Conservation (phyloP, 2,329 filamentous ascomycete genomes). For the Microdochium paspali region DNA sequence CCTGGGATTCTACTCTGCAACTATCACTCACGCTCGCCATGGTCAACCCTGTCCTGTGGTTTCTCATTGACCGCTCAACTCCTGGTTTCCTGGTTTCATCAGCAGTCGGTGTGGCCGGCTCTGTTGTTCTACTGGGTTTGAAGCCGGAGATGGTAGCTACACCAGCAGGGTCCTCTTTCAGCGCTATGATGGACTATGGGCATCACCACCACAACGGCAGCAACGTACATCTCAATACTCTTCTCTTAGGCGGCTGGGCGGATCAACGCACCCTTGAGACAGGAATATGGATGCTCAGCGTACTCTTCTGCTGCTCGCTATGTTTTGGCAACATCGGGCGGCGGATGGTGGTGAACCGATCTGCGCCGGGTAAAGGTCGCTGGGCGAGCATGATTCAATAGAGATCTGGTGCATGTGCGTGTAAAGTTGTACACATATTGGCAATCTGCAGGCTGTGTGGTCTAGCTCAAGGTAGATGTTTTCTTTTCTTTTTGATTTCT, state of each 20-base stretch:
- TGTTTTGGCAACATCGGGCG: conserved; percentile 96
- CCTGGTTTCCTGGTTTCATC: conserved; percentile 75
- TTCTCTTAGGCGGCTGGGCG: conserved; percentile 43
- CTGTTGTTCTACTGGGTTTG: conserved; percentile 62
- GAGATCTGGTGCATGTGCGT: too few species aligned
- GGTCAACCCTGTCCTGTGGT: conserved; percentile 91
- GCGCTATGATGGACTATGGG: conserved; percentile 8
- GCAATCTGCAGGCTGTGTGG: too few species aligned
- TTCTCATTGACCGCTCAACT: conserved; percentile 83
- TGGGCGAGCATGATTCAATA: conserved; percentile 31
- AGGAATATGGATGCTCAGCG: conserved; percentile 83
- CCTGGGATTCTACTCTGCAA: conserved; percentile 93
- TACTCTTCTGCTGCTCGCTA: conserved; percentile 88
- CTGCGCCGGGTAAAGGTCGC: conserved; percentile 30
- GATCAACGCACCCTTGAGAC: conserved; percentile 58
- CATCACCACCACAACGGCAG: conserved; percentile 5
- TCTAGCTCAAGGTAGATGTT: too few species aligned
- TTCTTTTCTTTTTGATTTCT: too few species aligned
- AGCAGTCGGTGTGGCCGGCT: conserved; percentile 64
- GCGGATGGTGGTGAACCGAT: conserved; percentile 51
- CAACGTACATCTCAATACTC: conserved; percentile 15
- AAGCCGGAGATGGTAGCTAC: conserved; percentile 71
- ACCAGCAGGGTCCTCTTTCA: conserved; percentile 37
- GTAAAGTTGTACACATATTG: not conserved
- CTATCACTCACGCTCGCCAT: conserved; percentile 81